A percentile compares a stretch with the other conserved stretches of the same genome.
Conservation (phyloP, 768 basidiomycete species). For the Cystofilobasidium bisporidii region DNA sequence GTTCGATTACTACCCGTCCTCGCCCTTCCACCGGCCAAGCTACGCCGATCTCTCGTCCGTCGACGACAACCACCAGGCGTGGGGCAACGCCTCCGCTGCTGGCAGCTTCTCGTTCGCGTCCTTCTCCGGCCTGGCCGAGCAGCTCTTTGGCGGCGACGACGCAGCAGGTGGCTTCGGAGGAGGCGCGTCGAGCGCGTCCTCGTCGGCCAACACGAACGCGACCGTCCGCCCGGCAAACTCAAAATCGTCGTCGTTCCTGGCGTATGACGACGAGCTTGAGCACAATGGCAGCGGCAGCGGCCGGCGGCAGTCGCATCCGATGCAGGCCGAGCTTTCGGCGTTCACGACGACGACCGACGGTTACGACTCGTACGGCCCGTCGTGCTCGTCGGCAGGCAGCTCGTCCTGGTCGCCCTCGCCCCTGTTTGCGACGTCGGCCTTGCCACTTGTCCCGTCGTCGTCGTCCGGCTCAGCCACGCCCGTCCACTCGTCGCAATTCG, state of each 20-base stretch:
- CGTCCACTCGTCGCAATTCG: no score
- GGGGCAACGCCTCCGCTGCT: no score
- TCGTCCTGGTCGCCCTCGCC: no score
- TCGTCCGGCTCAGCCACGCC: no score
- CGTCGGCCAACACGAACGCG: no score
- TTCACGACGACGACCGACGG: background rate
- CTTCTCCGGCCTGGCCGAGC: constrained; percentile 11
- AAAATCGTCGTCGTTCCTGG: no score
- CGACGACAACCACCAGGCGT: background rate
- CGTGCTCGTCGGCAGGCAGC: background rate
- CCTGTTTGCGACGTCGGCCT: no score
- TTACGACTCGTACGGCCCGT: background rate
- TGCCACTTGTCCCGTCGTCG: no score
- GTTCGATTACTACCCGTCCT: background rate
- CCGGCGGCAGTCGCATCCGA: background rate
- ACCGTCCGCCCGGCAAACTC: no score
- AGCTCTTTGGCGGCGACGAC: background rate
- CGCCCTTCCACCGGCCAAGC: no score
- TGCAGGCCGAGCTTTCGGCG: background rate
- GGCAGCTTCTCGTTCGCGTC: background rate
- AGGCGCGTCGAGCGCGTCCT: background rate
- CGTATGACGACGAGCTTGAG: no score
- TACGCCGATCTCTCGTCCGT: background rate
- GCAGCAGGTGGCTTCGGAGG: background rate
- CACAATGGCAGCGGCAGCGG: no score